Evolutionary conservation across 2,329 filamentous ascomycete genomes (phyloP).

Genomic region (Talaromyces sp.): DNA sequence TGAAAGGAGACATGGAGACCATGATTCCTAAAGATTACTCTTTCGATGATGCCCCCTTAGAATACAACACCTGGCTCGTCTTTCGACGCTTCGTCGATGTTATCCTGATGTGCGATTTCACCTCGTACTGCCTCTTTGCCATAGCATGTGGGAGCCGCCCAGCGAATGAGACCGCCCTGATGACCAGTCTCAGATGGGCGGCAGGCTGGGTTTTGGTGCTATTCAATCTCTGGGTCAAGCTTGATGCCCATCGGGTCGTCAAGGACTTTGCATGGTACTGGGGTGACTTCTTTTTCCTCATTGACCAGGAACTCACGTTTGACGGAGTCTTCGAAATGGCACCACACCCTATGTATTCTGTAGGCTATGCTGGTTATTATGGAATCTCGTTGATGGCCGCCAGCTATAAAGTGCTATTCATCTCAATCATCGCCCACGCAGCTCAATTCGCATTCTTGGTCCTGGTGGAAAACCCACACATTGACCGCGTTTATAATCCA

Average conservation of each 20-base stretch:
- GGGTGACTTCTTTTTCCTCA: conserved; percentile 98
- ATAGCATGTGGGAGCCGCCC: conserved; percentile 78
- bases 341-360: conserved; percentile 97
- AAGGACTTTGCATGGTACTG: conserved; percentile 99
- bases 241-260: conserved; percentile 94
- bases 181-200: conserved; percentile 71
- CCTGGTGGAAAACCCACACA: conserved; percentile 92
- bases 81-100: conserved; percentile 94
- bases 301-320: conserved; percentile 96
- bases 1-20: conserved; percentile 86
- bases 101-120: conserved; percentile 98
- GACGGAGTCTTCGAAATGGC: conserved; percentile 99
- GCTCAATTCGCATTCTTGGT: conserved; percentile 91
- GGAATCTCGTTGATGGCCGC: conserved; percentile 97
- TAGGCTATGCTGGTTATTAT: conserved; percentile 96
- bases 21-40: conserved; percentile 93
- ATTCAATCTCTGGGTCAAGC: conserved; percentile 98
- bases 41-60: conserved; percentile 86
- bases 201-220: conserved; percentile 72
- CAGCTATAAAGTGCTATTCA: conserved; percentile 95
- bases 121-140: conserved; percentile 93
- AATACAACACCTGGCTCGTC: conserved; percentile 98
- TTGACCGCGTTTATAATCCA: conserved; percentile 94
- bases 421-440: conserved; percentile 89
- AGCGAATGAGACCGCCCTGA: conserved; percentile 61